Conservation (phyloP, 2,329 filamentous ascomycete genomes). For the Aspergillus sojae region DNA sequence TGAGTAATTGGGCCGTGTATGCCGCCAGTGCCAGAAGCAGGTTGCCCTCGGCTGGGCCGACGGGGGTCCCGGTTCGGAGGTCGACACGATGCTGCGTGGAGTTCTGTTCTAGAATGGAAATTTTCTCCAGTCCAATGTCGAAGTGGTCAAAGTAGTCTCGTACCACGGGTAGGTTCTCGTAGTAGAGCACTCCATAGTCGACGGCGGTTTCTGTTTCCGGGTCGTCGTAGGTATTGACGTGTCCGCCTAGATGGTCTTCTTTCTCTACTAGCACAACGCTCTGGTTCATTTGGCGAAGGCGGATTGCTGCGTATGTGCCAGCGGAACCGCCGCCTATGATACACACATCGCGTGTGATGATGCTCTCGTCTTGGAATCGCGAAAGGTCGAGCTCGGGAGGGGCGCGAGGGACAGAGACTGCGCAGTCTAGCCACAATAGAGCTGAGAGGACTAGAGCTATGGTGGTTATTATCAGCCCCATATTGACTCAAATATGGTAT, state of each 20-base stretch:
- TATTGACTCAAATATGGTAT: neutral
- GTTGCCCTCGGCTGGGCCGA: constrained; percentile 16
- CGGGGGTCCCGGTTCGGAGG: constrained; percentile 25
- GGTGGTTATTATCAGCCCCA: neutral
- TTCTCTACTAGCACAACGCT: constrained; percentile 32
- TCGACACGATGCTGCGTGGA: constrained; percentile 15
- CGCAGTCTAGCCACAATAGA: neutral
- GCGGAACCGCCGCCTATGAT: constrained; percentile 35
- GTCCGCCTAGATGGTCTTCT: constrained; percentile 29
- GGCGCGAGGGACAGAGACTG: neutral
- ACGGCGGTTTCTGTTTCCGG: constrained; percentile 21
- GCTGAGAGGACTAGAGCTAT: neutral
- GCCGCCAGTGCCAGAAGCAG: constrained; percentile 12
- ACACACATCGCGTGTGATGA: constrained; percentile 27
- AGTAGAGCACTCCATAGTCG: constrained; percentile 35
- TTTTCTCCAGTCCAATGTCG: constrained; percentile 14
- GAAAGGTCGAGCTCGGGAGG: neutral
- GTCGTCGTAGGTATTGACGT: constrained; percentile 30
- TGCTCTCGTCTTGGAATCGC: neutral
- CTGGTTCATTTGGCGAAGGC: constrained; percentile 27
- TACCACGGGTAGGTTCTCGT: constrained; percentile 22
- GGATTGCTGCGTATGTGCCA: constrained; percentile 33
- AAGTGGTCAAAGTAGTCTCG: constrained; percentile 28
- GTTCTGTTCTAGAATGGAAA: neutral
- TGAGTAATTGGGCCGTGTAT: constrained; percentile 19